phyloP scores from a whole-genome alignment of 169 alveolate species.

The Babesia bovis region DNA sequence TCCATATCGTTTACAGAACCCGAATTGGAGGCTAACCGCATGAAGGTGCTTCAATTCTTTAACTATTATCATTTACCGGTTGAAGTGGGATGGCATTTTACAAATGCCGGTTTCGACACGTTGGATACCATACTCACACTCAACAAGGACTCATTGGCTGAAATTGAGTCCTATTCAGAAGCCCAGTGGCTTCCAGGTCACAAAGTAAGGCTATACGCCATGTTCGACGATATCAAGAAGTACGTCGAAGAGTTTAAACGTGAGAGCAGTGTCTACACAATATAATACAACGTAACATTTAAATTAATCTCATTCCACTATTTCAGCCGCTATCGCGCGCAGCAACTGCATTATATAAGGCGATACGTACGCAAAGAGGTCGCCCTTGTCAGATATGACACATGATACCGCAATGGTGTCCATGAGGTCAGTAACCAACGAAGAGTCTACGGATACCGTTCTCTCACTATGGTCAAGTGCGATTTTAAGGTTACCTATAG shows the following conservation, averaged over 20 bases:
- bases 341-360: slow-evolving; percentile 1
- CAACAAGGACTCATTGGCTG: slow-evolving; percentile 82
- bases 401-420: slow-evolving; percentile 23
- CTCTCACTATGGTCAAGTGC: background rate
- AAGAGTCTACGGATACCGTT: no score
- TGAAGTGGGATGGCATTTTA: slow-evolving; percentile 83
- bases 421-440: background rate
- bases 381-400: slow-evolving; percentile 24
- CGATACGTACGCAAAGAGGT: slow-evolving; percentile 31
- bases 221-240: slow-evolving; percentile 74
- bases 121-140: slow-evolving; percentile 83
- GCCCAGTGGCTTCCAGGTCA: slow-evolving; percentile 89
- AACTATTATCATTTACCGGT: slow-evolving; percentile 81
- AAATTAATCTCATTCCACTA: background rate
- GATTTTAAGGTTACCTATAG: background rate
- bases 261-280: slow-evolving; percentile 31
- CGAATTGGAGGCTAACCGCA: slow-evolving; percentile 80
- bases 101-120: slow-evolving; percentile 87
- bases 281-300: background rate
- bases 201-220: slow-evolving; percentile 75
- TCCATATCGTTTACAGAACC: slow-evolving; percentile 71
- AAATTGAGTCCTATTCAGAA: slow-evolving; percentile 81
- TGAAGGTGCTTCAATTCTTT: slow-evolving; percentile 83
- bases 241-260: slow-evolving; percentile 71
- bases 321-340: background rate